Percentiles rank a stretch among this genome's conserved stretches.
phyloP scores from a whole-genome alignment of 169 alveolate genomes.

The Eimeria falciformis region DNA sequence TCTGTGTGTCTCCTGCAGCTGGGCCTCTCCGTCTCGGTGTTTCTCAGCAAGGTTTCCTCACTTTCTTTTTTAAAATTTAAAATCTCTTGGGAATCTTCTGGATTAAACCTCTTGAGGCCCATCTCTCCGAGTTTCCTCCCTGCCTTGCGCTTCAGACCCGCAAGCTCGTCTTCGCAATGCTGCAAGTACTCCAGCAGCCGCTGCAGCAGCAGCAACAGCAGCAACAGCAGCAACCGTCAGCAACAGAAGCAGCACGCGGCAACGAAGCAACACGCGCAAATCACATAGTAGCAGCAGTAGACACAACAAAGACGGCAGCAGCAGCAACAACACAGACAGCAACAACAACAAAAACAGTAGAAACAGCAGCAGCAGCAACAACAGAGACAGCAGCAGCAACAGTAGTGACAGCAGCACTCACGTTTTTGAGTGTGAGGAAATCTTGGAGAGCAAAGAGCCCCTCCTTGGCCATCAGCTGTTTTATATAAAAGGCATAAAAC shows the following conservation, averaged over 20 bases:
- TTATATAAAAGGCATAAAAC: neutral
- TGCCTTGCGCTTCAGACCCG: neutral
- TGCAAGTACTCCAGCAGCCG: neutral
- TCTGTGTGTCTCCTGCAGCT: neutral
- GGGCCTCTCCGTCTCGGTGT: neutral
- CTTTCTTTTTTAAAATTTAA: neutral
- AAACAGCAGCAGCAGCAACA: neutral
- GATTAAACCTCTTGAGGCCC: neutral
- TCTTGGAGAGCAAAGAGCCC: neutral
- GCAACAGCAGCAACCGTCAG: neutral
- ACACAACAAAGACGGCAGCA: neutral
- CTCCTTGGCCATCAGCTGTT: conserved; percentile 8
- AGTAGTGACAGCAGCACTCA: neutral
- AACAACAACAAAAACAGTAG: neutral
- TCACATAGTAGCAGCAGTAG: neutral
- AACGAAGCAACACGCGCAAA: neutral
- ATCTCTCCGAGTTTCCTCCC: neutral
- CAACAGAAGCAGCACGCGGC: neutral
- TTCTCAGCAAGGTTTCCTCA: neutral
- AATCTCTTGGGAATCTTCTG: neutral
- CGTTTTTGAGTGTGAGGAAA: conserved; percentile 2
- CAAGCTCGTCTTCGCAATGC: conserved; percentile 26
- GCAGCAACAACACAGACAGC: neutral
- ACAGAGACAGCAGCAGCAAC: neutral
- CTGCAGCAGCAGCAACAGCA: neutral